Evolutionary conservation across 306 rosid genomes (phyloP), one percentile per base, ranked within the genome.

Genomic region (Adenanthera pavonina): DNA sequence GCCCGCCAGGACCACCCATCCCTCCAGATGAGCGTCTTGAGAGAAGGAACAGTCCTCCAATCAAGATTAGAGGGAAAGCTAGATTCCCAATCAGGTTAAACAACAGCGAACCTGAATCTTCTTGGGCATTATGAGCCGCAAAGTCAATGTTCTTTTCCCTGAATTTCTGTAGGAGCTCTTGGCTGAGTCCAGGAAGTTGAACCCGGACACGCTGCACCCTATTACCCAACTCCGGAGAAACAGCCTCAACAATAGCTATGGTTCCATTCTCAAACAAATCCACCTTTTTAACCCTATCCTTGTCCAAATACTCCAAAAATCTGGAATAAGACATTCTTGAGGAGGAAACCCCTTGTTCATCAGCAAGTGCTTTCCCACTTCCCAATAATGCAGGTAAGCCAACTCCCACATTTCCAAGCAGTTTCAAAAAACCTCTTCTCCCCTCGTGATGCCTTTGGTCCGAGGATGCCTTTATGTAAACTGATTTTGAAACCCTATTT

Each of bases 121-220:
- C 99, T 89, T 95, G 98, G 48, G 91, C 97, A 89, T 95, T 95
- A 84, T 95, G 99, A 71, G 99, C 99, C 25, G 98, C 98, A 87
- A 95, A 95, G 84, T 95, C 97, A 73, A 93, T 92, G 87, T 88
- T 92, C 87, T 95, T 95, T 90, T 90, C 96, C 90, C 99, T 93
- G 78, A 95, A 91, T 81, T 95, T 95, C 89, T 93, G 97, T 59
- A 95, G 96, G 56, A 95, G 97, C 84, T 95, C 99, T 81, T 93
- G 99, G 89, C 91, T 93, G 65, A 95, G 91, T 69, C 99, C 99
- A 0, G 98, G 99, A 77, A 95, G 98, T 82, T 95, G 99, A 65
- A 95, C 97, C 3, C 99, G 97, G 64, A 95, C 92, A 68, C 98
- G 88, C 84, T 92, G 98, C 86, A 92, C 92, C 78, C 94, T 87